Conservation (phyloP, 2,329 filamentous ascomycete species). For the Ascochyta viciae-villosae region DNA sequence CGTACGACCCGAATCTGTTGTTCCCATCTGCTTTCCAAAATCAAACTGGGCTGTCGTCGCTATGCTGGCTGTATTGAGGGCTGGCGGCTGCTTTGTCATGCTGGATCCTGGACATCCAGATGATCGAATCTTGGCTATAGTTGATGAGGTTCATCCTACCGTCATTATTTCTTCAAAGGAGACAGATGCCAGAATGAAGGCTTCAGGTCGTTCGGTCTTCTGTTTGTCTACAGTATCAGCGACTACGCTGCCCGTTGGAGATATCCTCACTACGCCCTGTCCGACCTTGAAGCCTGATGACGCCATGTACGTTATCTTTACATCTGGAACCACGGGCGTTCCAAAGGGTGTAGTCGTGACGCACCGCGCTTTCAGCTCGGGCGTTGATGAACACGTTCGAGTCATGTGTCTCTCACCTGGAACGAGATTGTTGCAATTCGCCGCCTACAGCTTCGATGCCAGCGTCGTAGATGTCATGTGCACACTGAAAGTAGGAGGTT, state of each 20-base stretch:
- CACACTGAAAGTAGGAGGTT: too few species aligned
- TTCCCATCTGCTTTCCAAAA: slow-evolving; percentile 19
- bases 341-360: background rate
- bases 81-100: background rate
- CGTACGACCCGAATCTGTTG: background rate
- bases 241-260: background rate
- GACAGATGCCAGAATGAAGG: background rate
- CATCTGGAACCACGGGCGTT: background rate
- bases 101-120: background rate
- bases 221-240: background rate
- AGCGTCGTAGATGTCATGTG: too few species aligned
- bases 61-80: background rate
- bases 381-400: too few species aligned
- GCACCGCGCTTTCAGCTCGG: background rate
- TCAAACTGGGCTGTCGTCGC: background rate
- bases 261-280: background rate
- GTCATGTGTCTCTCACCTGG: too few species aligned
- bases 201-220: background rate
- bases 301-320: background rate
- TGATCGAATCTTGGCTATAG: background rate
- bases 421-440: too few species aligned
- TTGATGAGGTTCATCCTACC: too few species aligned
- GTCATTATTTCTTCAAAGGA: too few species aligned
- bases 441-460: too few species aligned
- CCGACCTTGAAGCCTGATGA: background rate